Evolutionary conservation across 2,329 filamentous ascomycete species (phyloP).

Genomic region (Stagonosporopsis cucurbitacearum): DNA sequence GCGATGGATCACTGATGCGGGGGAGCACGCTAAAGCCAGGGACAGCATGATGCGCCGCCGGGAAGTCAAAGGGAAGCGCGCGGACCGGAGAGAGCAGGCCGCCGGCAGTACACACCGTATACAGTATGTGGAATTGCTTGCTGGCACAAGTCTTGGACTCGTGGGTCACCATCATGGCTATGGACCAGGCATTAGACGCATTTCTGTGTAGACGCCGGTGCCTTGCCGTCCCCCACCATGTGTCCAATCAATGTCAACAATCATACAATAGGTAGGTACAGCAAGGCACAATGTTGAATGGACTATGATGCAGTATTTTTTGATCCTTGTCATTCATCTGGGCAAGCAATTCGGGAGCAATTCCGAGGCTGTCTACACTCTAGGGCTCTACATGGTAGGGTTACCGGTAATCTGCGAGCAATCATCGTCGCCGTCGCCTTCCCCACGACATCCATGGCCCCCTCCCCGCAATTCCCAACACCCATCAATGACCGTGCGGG

Average conservation of each 20-base stretch:
- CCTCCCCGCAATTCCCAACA: constrained; percentile 15
- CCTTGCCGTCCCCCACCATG: no score
- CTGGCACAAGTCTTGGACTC: not conserved
- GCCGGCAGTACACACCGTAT: no score
- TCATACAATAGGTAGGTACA: no score
- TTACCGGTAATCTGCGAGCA: constrained; percentile 5
- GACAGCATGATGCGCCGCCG: constrained; percentile 19
- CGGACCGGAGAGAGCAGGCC: constrained; percentile 18
- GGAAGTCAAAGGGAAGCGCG: constrained; percentile 13
- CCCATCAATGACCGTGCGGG: constrained; percentile 16
- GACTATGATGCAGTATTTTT: no score
- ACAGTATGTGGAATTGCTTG: no score
- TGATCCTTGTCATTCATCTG: not conserved
- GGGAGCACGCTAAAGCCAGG: constrained; percentile 31
- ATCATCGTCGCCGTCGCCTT: constrained; percentile 6
- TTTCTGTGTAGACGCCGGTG: constrained; percentile 24
- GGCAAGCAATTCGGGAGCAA: constrained; percentile 2
- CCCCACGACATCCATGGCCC: constrained; percentile 12
- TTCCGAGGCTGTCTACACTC: constrained; percentile 1
- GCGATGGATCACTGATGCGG: constrained; percentile 24
- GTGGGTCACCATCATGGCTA: no score
- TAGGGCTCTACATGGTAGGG: no score
- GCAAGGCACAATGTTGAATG: no score
- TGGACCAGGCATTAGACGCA: no score
- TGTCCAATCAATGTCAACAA: not conserved